Percentiles rank a stretch among this genome's conserved stretches.
Conservation (phyloP, 352 stramenopile species). For the Phytophthora citricola region DNA sequence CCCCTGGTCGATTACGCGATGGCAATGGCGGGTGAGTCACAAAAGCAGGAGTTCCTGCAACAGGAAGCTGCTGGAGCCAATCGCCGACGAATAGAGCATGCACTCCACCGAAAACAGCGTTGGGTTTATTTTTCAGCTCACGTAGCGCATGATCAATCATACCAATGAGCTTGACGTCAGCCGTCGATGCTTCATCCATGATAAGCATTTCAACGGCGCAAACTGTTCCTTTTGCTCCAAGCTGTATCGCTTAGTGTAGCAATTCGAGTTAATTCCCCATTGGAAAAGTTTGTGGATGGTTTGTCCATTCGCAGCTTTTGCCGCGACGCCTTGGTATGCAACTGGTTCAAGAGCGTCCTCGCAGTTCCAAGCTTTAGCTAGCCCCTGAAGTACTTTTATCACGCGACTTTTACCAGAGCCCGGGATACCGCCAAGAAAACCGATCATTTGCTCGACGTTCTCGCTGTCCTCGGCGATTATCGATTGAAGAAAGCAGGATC, state of each 20-base stretch:
- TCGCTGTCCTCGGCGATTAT: background rate
- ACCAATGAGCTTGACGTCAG: constrained; percentile 3
- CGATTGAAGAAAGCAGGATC: constrained; percentile 6
- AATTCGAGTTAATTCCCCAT: constrained; percentile 5
- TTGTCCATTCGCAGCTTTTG: constrained; percentile 28
- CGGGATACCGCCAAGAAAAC: constrained; percentile 27
- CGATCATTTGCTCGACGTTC: constrained; percentile 18
- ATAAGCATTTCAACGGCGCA: constrained; percentile 18
- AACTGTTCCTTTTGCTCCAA: constrained; percentile 15
- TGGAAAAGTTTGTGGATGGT: constrained; percentile 36
- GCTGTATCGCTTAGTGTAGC: constrained; percentile 9
- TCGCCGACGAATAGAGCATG: background rate
- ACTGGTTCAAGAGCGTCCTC: constrained; percentile 17
- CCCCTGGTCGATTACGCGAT: background rate
- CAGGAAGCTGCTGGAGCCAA: background rate
- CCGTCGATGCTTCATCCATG: constrained; percentile 26
- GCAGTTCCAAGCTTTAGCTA: constrained; percentile 13
- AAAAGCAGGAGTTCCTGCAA: background rate
- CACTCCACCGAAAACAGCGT: constrained; percentile 1
- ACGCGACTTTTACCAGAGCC: constrained; percentile 30
- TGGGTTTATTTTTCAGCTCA: background rate
- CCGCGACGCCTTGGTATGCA: constrained; percentile 29
- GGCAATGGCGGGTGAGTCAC: background rate
- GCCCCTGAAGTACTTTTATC: constrained; percentile 18
- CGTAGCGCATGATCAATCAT: constrained; percentile 16